Percentiles rank a stretch among this genome's conserved stretches.
These are phyloP conservation scores for Vanrija humicola DNA, from an alignment of 1,284 basidiomycete species.

Conservation along the genomic window DNA sequence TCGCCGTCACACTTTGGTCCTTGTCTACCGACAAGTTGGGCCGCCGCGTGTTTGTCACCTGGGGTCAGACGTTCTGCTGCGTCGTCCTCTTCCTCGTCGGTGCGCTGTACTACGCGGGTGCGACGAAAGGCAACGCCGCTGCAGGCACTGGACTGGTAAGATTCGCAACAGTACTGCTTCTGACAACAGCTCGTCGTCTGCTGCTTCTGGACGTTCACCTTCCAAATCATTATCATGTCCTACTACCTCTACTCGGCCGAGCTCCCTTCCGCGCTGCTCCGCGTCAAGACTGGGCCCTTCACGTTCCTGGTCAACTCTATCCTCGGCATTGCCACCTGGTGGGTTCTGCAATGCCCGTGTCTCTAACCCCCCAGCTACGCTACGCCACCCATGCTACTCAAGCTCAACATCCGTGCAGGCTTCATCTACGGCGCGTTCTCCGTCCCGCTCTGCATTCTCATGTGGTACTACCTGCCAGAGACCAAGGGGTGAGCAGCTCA, in stretches of 20 bases:
- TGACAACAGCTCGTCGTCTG: constrained; percentile 16
- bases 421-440: constrained; percentile 9
- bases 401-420: constrained; percentile 17
- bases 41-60: constrained; percentile 15
- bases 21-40: constrained; percentile 22
- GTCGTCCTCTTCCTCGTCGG: constrained; percentile 19
- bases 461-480: constrained; percentile 28
- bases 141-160: constrained; percentile 15
- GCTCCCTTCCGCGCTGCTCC: constrained; percentile 21
- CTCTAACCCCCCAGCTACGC: background rate
- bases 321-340: constrained; percentile 22
- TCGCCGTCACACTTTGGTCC: constrained; percentile 17
- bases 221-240: constrained; percentile 15
- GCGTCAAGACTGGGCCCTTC: constrained; percentile 25
- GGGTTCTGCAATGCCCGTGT: constrained; percentile 23
- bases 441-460: constrained; percentile 18
- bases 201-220: constrained; percentile 14
- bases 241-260: constrained; percentile 27
- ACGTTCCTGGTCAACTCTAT: constrained; percentile 23
- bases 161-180: background rate
- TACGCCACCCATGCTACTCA: constrained; percentile 21
- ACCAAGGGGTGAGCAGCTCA: constrained; percentile 19
- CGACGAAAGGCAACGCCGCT: constrained; percentile 13
- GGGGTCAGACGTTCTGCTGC: background rate
- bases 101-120: constrained; percentile 15